A percentile compares a stretch with the other conserved stretches of the same genome.
These are phyloP conservation scores for Penicillium sp. DNA, from an alignment of 2,329 filamentous ascomycete genomes.

Conservation along the genomic window DNA sequence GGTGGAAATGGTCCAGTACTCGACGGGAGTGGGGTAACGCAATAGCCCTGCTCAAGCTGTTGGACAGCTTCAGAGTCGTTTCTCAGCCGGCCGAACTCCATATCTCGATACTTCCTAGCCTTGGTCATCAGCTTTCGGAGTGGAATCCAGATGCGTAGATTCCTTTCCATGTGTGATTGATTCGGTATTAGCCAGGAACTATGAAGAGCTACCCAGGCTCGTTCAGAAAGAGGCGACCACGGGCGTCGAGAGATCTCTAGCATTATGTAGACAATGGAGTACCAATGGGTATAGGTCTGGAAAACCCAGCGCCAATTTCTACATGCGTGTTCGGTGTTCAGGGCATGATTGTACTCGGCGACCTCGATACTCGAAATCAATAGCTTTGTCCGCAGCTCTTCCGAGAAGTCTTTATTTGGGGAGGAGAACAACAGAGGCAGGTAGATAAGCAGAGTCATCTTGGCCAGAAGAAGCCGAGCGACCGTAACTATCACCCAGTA, in stretches of 20 bases:
- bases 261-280: slow-evolving; percentile 58
- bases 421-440: slow-evolving; percentile 51
- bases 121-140: slow-evolving; percentile 35
- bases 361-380: slow-evolving; percentile 43
- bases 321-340: slow-evolving; percentile 53
- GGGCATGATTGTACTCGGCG: slow-evolving; percentile 52
- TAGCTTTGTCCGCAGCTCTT: slow-evolving; percentile 38
- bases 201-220: slow-evolving; percentile 52
- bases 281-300: slow-evolving; percentile 61
- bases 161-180: slow-evolving; percentile 32
- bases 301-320: slow-evolving; percentile 60
- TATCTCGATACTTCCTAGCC: slow-evolving; percentile 33
- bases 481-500: slow-evolving; percentile 53
- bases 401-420: slow-evolving; percentile 33
- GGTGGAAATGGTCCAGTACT: slow-evolving; percentile 30
- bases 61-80: slow-evolving; percentile 26
- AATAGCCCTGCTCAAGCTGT: slow-evolving; percentile 11
- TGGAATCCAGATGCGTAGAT: slow-evolving; percentile 37
- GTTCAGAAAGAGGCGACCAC: slow-evolving; percentile 50
- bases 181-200: slow-evolving; percentile 43
- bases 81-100: slow-evolving; percentile 33
- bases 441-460: slow-evolving; percentile 52
- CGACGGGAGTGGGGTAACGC: slow-evolving; percentile 19
- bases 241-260: slow-evolving; percentile 51
- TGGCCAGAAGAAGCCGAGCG: slow-evolving; percentile 41